A percentile compares a stretch with the other conserved stretches of the same genome.
These are phyloP conservation scores for Macadamia tetraphylla DNA, from an alignment of 164 flowering plant species.

Conservation along the genomic window DNA sequence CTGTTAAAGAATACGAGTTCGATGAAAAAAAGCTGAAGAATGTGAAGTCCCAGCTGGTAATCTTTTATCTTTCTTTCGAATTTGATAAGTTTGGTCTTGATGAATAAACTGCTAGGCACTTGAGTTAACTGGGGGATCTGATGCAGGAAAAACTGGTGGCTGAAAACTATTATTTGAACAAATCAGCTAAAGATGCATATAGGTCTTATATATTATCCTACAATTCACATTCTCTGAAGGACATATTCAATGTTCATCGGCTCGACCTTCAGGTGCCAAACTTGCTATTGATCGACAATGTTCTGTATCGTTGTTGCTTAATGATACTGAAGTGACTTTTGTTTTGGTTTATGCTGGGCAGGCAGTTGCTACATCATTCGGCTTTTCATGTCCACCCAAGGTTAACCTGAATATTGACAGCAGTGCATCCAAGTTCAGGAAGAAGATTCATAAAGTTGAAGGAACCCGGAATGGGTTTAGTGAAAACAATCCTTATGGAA, in stretches of 20 bases:
- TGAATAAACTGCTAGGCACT: neutral
- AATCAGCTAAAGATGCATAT: conserved; percentile 92
- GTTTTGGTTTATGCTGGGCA: conserved; percentile 19
- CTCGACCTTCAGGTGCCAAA: conserved; percentile 74
- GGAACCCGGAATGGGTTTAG: conserved; percentile 57
- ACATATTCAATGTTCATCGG: conserved; percentile 79
- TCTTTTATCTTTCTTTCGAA: neutral
- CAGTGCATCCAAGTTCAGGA: conserved; percentile 76
- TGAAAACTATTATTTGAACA: conserved; percentile 60
- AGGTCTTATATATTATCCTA: conserved; percentile 79
- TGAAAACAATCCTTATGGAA: conserved; percentile 59
- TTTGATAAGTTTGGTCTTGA: neutral
- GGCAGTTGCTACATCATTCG: conserved; percentile 90
- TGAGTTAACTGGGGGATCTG: neutral
- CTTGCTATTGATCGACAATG: too few species aligned
- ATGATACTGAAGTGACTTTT: neutral
- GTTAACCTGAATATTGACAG: conserved; percentile 71
- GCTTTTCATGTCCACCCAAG: conserved; percentile 85
- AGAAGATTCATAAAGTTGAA: conserved; percentile 42
- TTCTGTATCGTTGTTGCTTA: neutral
- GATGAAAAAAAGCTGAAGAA: conserved; percentile 65
- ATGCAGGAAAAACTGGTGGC: conserved; percentile 75
- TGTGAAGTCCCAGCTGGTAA: conserved; percentile 83
- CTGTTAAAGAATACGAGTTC: conserved; percentile 76
- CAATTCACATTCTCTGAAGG: conserved; percentile 90